Evolutionary conservation across 2,329 filamentous ascomycete species (phyloP).

Genomic region (Curvularia spicifera): DNA sequence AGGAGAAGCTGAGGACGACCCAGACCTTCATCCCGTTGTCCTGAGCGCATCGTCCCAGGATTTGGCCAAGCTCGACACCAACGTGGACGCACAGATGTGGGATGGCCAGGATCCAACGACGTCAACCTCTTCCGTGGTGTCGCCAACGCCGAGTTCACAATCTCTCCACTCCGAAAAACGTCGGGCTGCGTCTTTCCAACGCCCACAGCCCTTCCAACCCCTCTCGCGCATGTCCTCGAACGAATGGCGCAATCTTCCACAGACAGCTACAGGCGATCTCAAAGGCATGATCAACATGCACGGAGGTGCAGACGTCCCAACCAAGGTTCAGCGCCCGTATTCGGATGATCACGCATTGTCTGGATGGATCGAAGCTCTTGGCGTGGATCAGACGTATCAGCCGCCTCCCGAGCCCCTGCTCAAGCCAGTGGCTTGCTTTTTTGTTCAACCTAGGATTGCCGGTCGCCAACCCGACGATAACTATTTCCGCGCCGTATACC

Average conservation of each 20-base stretch:
- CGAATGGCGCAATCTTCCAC: conserved; percentile 66
- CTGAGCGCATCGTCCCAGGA: conserved; percentile 72
- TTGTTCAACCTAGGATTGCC: conserved; percentile 67
- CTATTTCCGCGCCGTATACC: conserved; percentile 86
- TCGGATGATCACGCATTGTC: conserved; percentile 70
- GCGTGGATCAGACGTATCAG: conserved; percentile 84
- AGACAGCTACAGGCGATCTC: conserved; percentile 60
- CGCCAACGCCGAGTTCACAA: conserved; percentile 57
- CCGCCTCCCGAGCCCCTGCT: conserved; percentile 74
- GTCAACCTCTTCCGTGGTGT: conserved; percentile 61
- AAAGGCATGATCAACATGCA: conserved; percentile 52
- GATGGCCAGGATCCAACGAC: conserved; percentile 61
- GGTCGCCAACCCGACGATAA: conserved; percentile 60
- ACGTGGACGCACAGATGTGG: conserved; percentile 53
- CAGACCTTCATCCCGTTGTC: conserved; percentile 77
- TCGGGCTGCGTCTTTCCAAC: conserved; percentile 53
- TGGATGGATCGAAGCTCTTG: conserved; percentile 89
- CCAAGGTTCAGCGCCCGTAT: conserved; percentile 62
- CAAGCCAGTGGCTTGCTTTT: conserved; percentile 88
- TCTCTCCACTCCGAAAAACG: conserved; percentile 52
- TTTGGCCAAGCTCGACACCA: conserved; percentile 59
- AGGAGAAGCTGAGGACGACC: conserved; percentile 79
- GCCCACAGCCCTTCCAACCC: conserved; percentile 52
- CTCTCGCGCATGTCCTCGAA: conserved; percentile 55
- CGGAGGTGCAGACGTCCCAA: conserved; percentile 58